Conservation (phyloP, 352 stramenopile species). For the Globisporangium echinulatum region DNA sequence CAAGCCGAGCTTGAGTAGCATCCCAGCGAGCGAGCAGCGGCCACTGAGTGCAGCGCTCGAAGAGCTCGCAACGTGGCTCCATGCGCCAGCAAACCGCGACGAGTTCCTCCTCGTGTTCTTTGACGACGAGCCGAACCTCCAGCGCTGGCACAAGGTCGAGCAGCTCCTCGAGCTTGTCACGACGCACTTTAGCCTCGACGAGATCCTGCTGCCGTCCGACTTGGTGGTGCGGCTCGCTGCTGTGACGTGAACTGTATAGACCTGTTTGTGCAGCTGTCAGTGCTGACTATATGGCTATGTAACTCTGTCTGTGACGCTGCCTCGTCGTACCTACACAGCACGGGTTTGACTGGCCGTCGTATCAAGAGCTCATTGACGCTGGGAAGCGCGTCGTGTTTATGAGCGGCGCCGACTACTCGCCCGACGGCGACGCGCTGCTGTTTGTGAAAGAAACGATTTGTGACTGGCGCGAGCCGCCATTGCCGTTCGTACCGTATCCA, state of each 20-base stretch:
- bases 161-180: conserved; percentile 64
- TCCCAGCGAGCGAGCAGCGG: conserved; percentile 50
- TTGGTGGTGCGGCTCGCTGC: conserved; percentile 27
- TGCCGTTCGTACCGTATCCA: conserved; percentile 60
- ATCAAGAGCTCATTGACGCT: conserved; percentile 46
- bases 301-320: too few species aligned
- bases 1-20: conserved; percentile 64
- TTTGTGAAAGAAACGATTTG: conserved; percentile 75
- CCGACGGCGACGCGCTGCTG: conserved; percentile 52
- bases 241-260: not conserved
- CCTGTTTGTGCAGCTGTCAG: not conserved
- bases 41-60: conserved; percentile 34
- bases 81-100: conserved; percentile 38
- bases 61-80: conserved; percentile 54
- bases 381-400: conserved; percentile 78
- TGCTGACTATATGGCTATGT: not conserved
- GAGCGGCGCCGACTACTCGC: conserved; percentile 67
- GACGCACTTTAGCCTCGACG: conserved; percentile 41
- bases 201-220: conserved; percentile 64
- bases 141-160: conserved; percentile 75
- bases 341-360: conserved; percentile 45
- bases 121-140: conserved; percentile 66
- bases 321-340: conserved; percentile 17
- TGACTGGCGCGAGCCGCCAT: conserved; percentile 63
- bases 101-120: conserved; percentile 85